Conservation (phyloP, 176 grass and related monocot genomes). For the Zea mays region Zm-B73-REFERENCE-NAM-5.0 NC_050098.1:189351001-189351500, state of each 20-base stretch:
- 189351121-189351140: too few species aligned
- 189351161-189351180: too few species aligned
- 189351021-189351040: too few species aligned
- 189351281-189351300: constrained; percentile 98
- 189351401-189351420: constrained; percentile 31
- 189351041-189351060: too few species aligned
- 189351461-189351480: too few species aligned
- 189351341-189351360: constrained; percentile 83
- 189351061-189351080: too few species aligned
- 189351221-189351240: constrained; percentile 64
- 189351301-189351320: constrained; percentile 91
- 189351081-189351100: too few species aligned
- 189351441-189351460: constrained; percentile 79
- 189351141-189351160: too few species aligned
- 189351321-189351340: constrained; percentile 87
- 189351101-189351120: too few species aligned
- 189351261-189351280: constrained; percentile 63
- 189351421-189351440: constrained; percentile 49
- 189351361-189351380: constrained; percentile 25
- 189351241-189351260: constrained; percentile 40
- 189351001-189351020: too few species aligned
- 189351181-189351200: too few species aligned
- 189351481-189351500: too few species aligned
- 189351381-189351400: background rate
- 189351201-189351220: constrained; percentile 78